Percentiles rank a stretch among this genome's conserved stretches.
Evolutionary conservation across 2,329 filamentous ascomycete species (phyloP).

Genomic region (Gaeumannomyces tritici): DNA sequence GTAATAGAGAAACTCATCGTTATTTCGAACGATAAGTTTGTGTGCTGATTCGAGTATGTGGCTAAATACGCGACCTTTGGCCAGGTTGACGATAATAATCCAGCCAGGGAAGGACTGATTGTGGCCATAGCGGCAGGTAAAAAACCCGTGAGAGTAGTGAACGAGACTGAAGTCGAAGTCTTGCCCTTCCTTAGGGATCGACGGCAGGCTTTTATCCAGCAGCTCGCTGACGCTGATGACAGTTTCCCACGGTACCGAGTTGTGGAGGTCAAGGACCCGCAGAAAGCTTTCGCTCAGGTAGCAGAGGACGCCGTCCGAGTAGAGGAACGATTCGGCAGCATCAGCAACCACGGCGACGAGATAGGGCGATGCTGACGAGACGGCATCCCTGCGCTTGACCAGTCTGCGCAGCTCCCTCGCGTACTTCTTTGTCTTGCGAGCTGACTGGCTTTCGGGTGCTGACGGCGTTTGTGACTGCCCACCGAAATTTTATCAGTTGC

Average conservation of each 20-base stretch:
- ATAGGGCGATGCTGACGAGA: constrained; percentile 53
- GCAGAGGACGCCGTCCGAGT: constrained; percentile 54
- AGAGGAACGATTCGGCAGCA: constrained; percentile 48
- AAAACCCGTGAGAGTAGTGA: constrained; percentile 46
- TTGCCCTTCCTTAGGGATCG: constrained; percentile 10
- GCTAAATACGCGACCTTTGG: constrained; percentile 28
- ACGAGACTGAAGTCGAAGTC: constrained; percentile 20
- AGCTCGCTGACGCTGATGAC: constrained; percentile 42
- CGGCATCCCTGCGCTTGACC: constrained; percentile 49
- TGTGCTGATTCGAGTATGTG: constrained; percentile 32
- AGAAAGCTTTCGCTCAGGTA: constrained; percentile 44
- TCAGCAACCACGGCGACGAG: constrained; percentile 48
- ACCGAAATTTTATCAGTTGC: constrained; percentile 8
- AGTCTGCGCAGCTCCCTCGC: constrained; percentile 47
- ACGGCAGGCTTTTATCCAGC: constrained; percentile 19
- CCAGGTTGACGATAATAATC: constrained; percentile 42
- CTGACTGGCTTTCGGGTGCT: constrained; percentile 22
- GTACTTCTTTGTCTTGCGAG: constrained; percentile 24
- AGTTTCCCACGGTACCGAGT: constrained; percentile 36
- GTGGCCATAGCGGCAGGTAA: constrained; percentile 47
- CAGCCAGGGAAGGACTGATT: constrained; percentile 28
- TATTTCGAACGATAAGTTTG: constrained; percentile 60
- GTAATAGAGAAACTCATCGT: constrained; percentile 50
- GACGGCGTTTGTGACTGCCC: constrained; percentile 21
- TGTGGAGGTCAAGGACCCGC: constrained; percentile 49